A percentile compares a stretch with the other conserved stretches of the same genome.
Evolutionary conservation across 306 rosid species (phyloP).

Genomic region (Vachellia collinsii): DNA sequence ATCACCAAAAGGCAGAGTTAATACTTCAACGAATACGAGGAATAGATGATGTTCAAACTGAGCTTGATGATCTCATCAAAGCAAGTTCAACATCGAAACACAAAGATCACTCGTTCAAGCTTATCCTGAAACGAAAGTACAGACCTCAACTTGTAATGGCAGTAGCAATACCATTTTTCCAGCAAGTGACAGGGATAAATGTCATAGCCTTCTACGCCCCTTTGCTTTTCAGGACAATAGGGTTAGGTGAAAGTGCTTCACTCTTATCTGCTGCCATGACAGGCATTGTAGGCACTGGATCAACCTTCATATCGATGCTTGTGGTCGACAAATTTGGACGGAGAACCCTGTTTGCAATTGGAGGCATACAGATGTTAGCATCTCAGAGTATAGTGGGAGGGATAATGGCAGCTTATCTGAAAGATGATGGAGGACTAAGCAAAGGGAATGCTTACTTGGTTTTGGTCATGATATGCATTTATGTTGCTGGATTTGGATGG

Average conservation of each 20-base stretch:
- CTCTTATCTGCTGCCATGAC: slow-evolving; percentile 12
- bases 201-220: slow-evolving; percentile 5
- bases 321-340: background rate
- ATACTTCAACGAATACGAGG: slow-evolving; percentile 55
- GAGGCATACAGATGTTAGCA: slow-evolving; percentile 13
- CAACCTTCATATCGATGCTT: background rate
- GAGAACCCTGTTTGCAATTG: slow-evolving; percentile 2
- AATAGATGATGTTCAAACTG: slow-evolving; percentile 46
- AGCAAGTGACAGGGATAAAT: slow-evolving; percentile 8
- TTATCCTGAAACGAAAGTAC: background rate
- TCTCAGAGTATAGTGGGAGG: background rate
- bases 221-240: background rate
- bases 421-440: background rate
- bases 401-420: background rate
- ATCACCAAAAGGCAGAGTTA: slow-evolving; percentile 53
- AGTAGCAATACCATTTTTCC: background rate
- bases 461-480: background rate
- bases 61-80: slow-evolving; percentile 10
- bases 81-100: background rate
- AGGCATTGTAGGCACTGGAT: background rate
- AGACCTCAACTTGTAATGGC: slow-evolving; percentile 8
- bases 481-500: slow-evolving; percentile 6
- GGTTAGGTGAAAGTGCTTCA: slow-evolving; percentile 2
- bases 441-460: background rate
- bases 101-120: background rate